Conservation (phyloP, 495 filamentous ascomycete species). For the Collariella sp. region DNA sequence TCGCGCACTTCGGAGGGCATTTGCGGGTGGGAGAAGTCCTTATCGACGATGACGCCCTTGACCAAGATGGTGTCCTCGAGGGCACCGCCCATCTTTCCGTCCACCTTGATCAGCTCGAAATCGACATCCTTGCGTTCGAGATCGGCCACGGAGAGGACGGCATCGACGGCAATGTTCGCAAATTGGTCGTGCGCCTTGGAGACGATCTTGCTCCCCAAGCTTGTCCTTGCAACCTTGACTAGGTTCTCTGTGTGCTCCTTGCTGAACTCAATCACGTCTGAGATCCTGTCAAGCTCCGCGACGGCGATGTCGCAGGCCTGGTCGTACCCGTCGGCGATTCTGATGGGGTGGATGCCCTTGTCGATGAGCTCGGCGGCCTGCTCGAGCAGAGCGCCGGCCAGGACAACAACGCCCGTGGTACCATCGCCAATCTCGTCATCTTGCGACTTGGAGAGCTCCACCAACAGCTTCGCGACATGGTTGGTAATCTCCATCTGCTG, state of each 20-base stretch:
- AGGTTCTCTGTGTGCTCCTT: conserved; percentile 71
- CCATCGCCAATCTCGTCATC: conserved; percentile 99
- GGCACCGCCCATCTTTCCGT: conserved; percentile 92
- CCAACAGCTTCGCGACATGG: conserved; percentile 92
- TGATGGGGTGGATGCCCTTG: conserved; percentile 97
- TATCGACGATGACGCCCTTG: conserved; percentile 97
- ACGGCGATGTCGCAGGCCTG: conserved; percentile 94
- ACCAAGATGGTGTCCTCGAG: conserved; percentile 94
- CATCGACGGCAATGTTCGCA: conserved; percentile 92
- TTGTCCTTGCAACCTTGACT: conserved; percentile 88
- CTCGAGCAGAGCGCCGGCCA: conserved; percentile 90
- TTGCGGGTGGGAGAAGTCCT: conserved; percentile 99
- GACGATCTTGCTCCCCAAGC: conserved; percentile 97
- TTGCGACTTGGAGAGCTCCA: conserved; percentile 97
- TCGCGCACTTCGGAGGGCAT: conserved; percentile 92
- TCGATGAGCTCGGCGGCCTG: conserved; percentile 98
- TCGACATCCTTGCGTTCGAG: conserved; percentile 95
- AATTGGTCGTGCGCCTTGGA: conserved; percentile 99
- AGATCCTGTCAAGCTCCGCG: conserved; percentile 82
- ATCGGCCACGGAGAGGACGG: conserved; percentile 92
- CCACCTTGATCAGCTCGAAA: conserved; percentile 98
- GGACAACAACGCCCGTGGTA: conserved; percentile 94
- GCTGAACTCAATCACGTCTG: conserved; percentile 80
- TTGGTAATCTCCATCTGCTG: conserved; percentile 99
- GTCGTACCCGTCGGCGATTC: conserved; percentile 97